phyloP scores from a whole-genome alignment of 306 rosid species.

The Dryas octopetala region DNA sequence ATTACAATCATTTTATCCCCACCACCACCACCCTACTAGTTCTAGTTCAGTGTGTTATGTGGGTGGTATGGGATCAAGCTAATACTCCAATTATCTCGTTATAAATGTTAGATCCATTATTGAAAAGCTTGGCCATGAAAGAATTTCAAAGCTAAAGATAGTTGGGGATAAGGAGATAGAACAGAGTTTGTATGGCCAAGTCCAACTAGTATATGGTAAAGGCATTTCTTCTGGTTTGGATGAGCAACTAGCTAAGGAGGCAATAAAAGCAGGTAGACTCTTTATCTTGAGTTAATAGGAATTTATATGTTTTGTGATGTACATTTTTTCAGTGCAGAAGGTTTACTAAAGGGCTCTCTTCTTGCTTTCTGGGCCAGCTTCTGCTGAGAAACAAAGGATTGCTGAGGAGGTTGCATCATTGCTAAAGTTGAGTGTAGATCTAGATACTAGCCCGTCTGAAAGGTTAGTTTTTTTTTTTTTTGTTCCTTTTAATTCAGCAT shows the following conservation, averaged over 20 bases:
- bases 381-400: slow-evolving; percentile 81
- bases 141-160: slow-evolving; percentile 56
- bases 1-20: slow-evolving; percentile 14
- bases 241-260: slow-evolving; percentile 78
- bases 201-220: slow-evolving; percentile 52
- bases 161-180: slow-evolving; percentile 75
- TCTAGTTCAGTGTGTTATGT: neutral
- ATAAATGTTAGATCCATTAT: slow-evolving; percentile 48
- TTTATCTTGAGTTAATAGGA: slow-evolving; percentile 21
- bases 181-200: slow-evolving; percentile 69
- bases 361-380: slow-evolving; percentile 50
- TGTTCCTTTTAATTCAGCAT: neutral
- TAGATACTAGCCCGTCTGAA: slow-evolving; percentile 67
- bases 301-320: slow-evolving; percentile 24
- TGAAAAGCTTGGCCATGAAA: slow-evolving; percentile 78
- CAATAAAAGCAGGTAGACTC: slow-evolving; percentile 65
- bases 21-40: neutral
- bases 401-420: slow-evolving; percentile 84
- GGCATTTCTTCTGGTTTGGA: slow-evolving; percentile 59
- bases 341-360: slow-evolving; percentile 35
- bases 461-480: slow-evolving; percentile 46
- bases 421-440: slow-evolving; percentile 81
- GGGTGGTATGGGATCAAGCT: slow-evolving; percentile 23
- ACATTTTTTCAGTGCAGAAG: slow-evolving; percentile 25
- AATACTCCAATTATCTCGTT: slow-evolving; percentile 23